Percentiles rank a stretch among this genome's conserved stretches.
phyloP scores from a whole-genome alignment of 805 yeast genomes.

The Candida oleophila region DNA sequence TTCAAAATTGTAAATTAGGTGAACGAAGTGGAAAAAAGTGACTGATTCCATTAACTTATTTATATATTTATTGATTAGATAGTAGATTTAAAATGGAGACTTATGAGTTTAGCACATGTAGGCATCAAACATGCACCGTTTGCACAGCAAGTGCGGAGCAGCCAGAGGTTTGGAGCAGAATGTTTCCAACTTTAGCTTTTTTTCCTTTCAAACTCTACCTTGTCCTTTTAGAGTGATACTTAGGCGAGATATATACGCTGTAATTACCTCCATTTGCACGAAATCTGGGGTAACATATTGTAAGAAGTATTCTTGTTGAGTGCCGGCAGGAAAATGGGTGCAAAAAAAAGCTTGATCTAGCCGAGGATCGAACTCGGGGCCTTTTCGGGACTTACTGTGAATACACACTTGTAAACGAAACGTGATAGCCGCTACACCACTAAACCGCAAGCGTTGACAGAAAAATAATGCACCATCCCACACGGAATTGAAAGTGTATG shows the following conservation, averaged over 20 bases:
- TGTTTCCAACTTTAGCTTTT: too few relatives aligned
- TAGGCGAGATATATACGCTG: too few relatives aligned
- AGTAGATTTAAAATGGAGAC: too few relatives aligned
- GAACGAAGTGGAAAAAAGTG: not conserved
- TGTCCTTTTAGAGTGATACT: too few relatives aligned
- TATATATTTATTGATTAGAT: not conserved
- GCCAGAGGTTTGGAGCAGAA: too few relatives aligned
- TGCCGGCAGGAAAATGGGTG: not conserved
- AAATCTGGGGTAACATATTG: too few relatives aligned
- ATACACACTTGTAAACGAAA: constrained; percentile 37
- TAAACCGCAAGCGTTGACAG: constrained; percentile 21
- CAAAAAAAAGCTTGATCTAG: constrained; percentile 27
- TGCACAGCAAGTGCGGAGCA: too few relatives aligned
- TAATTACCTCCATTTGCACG: too few relatives aligned
- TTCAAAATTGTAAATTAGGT: constrained; percentile 27
- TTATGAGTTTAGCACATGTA: too few relatives aligned
- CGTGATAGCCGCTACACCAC: constrained; percentile 46
- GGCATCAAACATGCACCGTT: too few relatives aligned
- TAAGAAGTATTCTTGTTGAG: too few relatives aligned
- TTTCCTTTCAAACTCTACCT: too few relatives aligned
- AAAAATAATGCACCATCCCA: not conserved
- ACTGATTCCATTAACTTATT: not conserved
- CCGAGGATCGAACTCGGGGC: constrained; percentile 48
- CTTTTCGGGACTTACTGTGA: constrained; percentile 38
- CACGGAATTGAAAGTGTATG: not conserved